These are phyloP conservation scores for Calycina herbarum DNA, from an alignment of 2,329 filamentous ascomycete genomes.

Conservation along the genomic window DNA sequence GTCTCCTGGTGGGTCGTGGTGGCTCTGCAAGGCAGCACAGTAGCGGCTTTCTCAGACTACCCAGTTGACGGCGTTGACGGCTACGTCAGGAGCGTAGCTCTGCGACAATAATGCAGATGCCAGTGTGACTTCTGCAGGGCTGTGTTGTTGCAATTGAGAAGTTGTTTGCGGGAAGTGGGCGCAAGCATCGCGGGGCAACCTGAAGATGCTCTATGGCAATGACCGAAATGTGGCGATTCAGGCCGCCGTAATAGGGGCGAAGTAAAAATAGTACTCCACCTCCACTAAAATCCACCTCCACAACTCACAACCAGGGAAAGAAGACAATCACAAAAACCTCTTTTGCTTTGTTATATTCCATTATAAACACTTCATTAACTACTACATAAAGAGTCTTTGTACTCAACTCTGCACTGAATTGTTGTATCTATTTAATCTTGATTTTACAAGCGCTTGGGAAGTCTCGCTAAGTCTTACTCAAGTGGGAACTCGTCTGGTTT, in stretches of 20 bases:
- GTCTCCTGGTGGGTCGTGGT: slow-evolving; percentile 10
- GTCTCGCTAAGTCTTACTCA: not conserved
- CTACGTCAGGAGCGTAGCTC: slow-evolving; percentile 9
- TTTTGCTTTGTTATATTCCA: too few species aligned
- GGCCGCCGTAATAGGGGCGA: slow-evolving; percentile 1
- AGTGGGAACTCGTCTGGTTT: not conserved
- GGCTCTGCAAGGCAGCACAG: slow-evolving; percentile 3
- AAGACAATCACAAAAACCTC: too few species aligned
- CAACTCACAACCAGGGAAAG: not conserved
- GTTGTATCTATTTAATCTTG: not conserved
- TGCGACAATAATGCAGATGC: not conserved
- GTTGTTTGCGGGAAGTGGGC: slow-evolving; percentile 3
- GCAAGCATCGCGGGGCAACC: slow-evolving; percentile 1
- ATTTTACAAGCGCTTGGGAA: not conserved
- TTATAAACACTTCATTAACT: too few species aligned
- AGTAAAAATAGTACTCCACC: not conserved
- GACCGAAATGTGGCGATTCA: not conserved
- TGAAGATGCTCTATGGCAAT: not conserved
- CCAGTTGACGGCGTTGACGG: not conserved
- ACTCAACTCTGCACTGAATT: not conserved
- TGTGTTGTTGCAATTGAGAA: slow-evolving; percentile 3
- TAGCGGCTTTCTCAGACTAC: not conserved
- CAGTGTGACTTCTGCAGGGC: slow-evolving; percentile 6
- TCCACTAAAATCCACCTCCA: not conserved
- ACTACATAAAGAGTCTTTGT: too few species aligned